Conservation (phyloP, 495 filamentous ascomycete species). For the Tuber borchii region DNA sequence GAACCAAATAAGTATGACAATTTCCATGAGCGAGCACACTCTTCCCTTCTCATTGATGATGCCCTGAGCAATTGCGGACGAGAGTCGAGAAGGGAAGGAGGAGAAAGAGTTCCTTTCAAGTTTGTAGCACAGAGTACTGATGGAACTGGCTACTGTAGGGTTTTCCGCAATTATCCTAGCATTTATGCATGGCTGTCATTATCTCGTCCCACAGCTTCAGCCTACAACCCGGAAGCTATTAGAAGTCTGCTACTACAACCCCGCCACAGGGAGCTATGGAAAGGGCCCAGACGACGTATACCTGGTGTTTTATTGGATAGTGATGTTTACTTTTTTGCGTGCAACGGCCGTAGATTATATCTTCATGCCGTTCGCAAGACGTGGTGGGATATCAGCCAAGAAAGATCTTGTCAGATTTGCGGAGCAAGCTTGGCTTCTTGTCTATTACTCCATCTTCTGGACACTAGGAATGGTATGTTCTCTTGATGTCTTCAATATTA, state of each 20-base stretch:
- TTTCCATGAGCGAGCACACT: background rate
- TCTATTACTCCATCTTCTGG: conserved; percentile 78
- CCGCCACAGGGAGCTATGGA: conserved; percentile 58
- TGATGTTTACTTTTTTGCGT: conserved; percentile 78
- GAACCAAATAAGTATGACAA: conserved; percentile 51
- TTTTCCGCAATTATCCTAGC: conserved; percentile 71
- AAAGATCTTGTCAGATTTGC: conserved; percentile 76
- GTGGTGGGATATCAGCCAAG: conserved; percentile 59
- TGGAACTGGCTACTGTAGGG: conserved; percentile 48
- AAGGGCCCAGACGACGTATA: conserved; percentile 73
- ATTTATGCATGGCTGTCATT: conserved; percentile 68
- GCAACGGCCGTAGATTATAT: conserved; percentile 82
- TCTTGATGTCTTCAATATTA: background rate
- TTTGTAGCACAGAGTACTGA: conserved; percentile 16
- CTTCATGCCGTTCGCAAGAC: conserved; percentile 64
- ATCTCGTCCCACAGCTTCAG: conserved; percentile 69
- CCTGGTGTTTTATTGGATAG: conserved; percentile 70
- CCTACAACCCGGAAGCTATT: conserved; percentile 79
- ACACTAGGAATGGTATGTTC: conserved; percentile 70
- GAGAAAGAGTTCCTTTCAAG: background rate
- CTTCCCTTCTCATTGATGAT: conserved; percentile 1
- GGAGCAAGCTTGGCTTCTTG: conserved; percentile 83
- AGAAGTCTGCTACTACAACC: conserved; percentile 73
- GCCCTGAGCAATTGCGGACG: conserved; percentile 13
- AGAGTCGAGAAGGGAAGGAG: conserved; percentile 27